Evolutionary conservation across 257 asterid genomes (phyloP).

Genomic region (Ehretia macrophylla): DNA sequence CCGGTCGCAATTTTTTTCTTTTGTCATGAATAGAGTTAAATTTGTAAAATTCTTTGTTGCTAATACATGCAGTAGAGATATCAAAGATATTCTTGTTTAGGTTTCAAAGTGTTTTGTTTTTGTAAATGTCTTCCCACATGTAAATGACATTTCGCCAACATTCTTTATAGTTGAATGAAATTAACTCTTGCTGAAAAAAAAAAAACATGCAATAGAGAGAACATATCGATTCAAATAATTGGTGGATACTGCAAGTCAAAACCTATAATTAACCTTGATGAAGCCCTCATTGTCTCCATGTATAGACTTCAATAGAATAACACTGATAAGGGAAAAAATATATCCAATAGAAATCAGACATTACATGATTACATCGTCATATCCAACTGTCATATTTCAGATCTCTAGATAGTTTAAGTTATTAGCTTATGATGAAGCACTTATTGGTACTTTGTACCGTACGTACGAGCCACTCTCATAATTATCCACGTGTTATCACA

Average conservation of each 20-base stretch:
- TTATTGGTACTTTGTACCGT: slow-evolving; percentile 30
- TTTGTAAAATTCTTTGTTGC: no score
- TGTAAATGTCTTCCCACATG: no score
- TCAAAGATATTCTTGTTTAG: no score
- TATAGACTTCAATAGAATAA: slow-evolving; percentile 2
- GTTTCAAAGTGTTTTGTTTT: no score
- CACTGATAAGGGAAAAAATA: background rate
- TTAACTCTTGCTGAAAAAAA: no score
- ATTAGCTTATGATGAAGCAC: background rate
- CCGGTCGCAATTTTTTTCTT: no score
- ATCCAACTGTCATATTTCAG: slow-evolving; percentile 39
- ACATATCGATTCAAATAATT: no score
- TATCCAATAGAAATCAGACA: slow-evolving; percentile 13
- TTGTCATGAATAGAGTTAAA: no score
- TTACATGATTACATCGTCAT: slow-evolving; percentile 26
- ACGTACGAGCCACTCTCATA: slow-evolving; percentile 7
- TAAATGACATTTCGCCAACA: no score
- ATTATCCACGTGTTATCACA: slow-evolving; percentile 17
- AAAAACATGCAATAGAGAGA: no score
- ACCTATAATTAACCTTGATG: slow-evolving; percentile 5
- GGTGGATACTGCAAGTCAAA: slow-evolving; percentile 11
- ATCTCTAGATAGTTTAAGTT: slow-evolving; percentile 23
- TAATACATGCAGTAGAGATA: no score
- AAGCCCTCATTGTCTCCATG: slow-evolving; percentile 1
- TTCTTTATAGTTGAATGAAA: no score